Evolutionary conservation across 441 rosid genomes (phyloP), one percentile per base, ranked within the genome.

Genomic region (Brassica hybrid): DNA sequence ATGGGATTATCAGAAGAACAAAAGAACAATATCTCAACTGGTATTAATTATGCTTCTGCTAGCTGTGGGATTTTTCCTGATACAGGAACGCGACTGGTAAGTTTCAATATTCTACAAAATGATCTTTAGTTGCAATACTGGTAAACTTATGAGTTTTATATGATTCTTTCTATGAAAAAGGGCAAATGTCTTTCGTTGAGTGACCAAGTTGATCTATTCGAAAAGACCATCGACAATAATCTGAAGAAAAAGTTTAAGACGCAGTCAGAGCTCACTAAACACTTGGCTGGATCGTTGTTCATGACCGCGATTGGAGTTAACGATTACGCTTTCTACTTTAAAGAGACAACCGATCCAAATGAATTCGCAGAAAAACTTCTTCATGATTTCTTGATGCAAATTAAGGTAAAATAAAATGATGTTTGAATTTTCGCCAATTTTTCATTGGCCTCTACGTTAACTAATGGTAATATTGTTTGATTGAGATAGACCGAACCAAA

Each of bases 11-110:
- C 80, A 2, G 69, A 75, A 65, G 38, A 36, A 19, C 60, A 75
- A 25, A 80, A 18, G 54, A 69, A 71, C 14, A 80, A 21, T 5
- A 45, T 75, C 27, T 13, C 76, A 69, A 75, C 79, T 34, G 83
- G 83, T 66, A 5, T 75, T 21, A 80, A 80, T 23, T 80, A 80
- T 36, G 83, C 83, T 36, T 75, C 83, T 59, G 83, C 79, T 58
- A 59, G 83, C 23, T 80, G 83, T 71, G 83, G 83, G 21, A 8
- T 80, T 70, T 10, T 80, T 17, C 54, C 60, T 6, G 14, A 36
- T 3, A 69, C 79, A 12, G 79, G 79, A 66, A 70, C 21, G 50
- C 2, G 0, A 48, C 0, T 52, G 19, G 81, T 78, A 67, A 60
- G 69, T 67, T 72, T 34, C 54, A 43, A 43, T 58, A 58, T 32